These are phyloP conservation scores for Powellomyces hirtus DNA, from an alignment of 192 early-diverging fungal species.

Conservation along the genomic window DNA sequence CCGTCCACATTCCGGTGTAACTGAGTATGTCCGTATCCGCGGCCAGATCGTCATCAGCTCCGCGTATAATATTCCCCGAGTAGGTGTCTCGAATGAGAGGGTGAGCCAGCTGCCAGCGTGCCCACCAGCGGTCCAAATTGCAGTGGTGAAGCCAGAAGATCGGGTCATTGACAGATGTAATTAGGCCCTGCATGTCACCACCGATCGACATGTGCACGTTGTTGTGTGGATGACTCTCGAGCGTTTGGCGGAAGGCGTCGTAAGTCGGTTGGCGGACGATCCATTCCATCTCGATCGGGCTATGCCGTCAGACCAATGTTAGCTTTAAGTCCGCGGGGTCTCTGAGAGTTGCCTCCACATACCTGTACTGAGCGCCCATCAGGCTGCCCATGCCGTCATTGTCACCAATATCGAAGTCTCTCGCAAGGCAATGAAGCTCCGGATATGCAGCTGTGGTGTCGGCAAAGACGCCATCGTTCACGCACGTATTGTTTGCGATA, in stretches of 20 bases:
- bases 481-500: background rate
- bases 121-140: slow-evolving; percentile 39
- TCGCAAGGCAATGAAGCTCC: slow-evolving; percentile 12
- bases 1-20: background rate
- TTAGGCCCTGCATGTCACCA: slow-evolving; percentile 10
- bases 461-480: slow-evolving; percentile 8
- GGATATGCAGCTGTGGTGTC: slow-evolving; percentile 5
- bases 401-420: slow-evolving; percentile 2
- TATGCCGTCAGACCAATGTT: too few relatives aligned
- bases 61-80: background rate
- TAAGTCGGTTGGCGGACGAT: slow-evolving; percentile 8
- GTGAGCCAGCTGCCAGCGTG: slow-evolving; percentile 16
- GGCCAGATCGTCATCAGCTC: background rate
- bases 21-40: background rate
- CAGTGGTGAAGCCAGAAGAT: slow-evolving; percentile 43
- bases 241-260: slow-evolving; percentile 15
- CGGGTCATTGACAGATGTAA: slow-evolving; percentile 31
- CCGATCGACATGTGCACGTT: slow-evolving; percentile 31
- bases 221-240: slow-evolving; percentile 37
- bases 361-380: slow-evolving; percentile 13
- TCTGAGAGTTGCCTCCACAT: too few relatives aligned
- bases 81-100: background rate
- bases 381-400: background rate
- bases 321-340: too few relatives aligned
- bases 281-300: slow-evolving; percentile 19